These are phyloP conservation scores for Euphrasia arctica DNA, from an alignment of 305 asterid species.

Conservation along the genomic window DNA sequence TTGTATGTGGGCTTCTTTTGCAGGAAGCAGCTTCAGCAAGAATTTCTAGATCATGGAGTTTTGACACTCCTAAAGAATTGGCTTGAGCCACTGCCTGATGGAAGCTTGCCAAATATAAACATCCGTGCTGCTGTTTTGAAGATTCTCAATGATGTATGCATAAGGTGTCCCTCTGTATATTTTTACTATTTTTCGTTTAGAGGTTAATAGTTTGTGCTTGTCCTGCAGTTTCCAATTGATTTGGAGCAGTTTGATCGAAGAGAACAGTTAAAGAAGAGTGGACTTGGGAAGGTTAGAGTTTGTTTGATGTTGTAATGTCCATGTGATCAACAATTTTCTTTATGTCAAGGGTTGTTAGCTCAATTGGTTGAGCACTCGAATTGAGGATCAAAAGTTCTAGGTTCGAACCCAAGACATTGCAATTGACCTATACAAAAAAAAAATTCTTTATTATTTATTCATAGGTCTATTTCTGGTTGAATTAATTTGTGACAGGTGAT, in stretches of 20 bases:
- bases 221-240: slow-evolving; percentile 84
- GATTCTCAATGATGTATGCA: slow-evolving; percentile 67
- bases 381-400: no score
- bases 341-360: no score
- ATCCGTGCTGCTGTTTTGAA: slow-evolving; percentile 85
- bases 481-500: slow-evolving; percentile 57
- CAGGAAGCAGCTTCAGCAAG: slow-evolving; percentile 97
- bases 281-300: slow-evolving; percentile 83
- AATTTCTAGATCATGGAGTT: slow-evolving; percentile 95
- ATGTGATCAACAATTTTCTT: slow-evolving; percentile 2
- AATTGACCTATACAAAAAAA: no score
- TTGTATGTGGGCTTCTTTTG: slow-evolving; percentile 23
- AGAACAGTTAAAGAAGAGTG: slow-evolving; percentile 89
- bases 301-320: slow-evolving; percentile 8
- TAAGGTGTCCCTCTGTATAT: slow-evolving; percentile 1
- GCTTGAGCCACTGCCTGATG: slow-evolving; percentile 99
- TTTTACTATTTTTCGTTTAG: not conserved
- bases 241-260: slow-evolving; percentile 77
- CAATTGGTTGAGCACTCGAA: no score
- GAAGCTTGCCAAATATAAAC: slow-evolving; percentile 93
- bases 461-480: slow-evolving; percentile 15
- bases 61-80: slow-evolving; percentile 77
- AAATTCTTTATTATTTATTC: not conserved
- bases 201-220: slow-evolving; percentile 26
- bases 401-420: no score